Conservation (phyloP, 805 yeast genomes). For the Jamesozyma lodderae region DNA sequence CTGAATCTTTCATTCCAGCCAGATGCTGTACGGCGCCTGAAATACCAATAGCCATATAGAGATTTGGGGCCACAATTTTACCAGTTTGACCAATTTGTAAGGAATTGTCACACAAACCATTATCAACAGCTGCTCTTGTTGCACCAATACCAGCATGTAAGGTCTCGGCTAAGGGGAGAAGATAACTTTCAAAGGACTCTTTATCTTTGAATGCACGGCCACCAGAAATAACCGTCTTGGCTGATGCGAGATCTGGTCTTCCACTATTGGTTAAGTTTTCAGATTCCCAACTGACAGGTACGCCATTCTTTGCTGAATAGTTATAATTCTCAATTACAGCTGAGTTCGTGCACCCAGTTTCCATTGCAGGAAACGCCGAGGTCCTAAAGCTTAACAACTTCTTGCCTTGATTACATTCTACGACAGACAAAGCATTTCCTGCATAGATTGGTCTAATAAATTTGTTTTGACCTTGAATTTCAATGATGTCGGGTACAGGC, state of each 20-base stretch:
- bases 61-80: slow-evolving; percentile 92
- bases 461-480: slow-evolving; percentile 55
- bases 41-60: slow-evolving; percentile 87
- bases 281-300: slow-evolving; percentile 44
- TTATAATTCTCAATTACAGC: slow-evolving; percentile 30
- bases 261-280: slow-evolving; percentile 65
- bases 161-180: slow-evolving; percentile 77
- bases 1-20: slow-evolving; percentile 97
- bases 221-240: slow-evolving; percentile 75
- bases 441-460: slow-evolving; percentile 94
- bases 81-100: slow-evolving; percentile 98
- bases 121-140: slow-evolving; percentile 95
- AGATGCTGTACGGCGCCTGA: slow-evolving; percentile 97
- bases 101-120: slow-evolving; percentile 92
- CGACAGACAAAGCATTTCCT: slow-evolving; percentile 84
- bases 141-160: slow-evolving; percentile 94
- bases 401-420: slow-evolving; percentile 56
- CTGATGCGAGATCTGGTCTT: slow-evolving; percentile 86
- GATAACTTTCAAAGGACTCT: slow-evolving; percentile 68
- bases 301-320: slow-evolving; percentile 9
- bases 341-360: slow-evolving; percentile 38
- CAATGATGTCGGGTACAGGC: slow-evolving; percentile 76
- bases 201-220: slow-evolving; percentile 91
- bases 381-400: slow-evolving; percentile 73
- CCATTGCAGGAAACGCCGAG: slow-evolving; percentile 60